phyloP scores from a whole-genome alignment of 768 basidiomycete species.

The Cystofilobasidium bisporidii region DNA sequence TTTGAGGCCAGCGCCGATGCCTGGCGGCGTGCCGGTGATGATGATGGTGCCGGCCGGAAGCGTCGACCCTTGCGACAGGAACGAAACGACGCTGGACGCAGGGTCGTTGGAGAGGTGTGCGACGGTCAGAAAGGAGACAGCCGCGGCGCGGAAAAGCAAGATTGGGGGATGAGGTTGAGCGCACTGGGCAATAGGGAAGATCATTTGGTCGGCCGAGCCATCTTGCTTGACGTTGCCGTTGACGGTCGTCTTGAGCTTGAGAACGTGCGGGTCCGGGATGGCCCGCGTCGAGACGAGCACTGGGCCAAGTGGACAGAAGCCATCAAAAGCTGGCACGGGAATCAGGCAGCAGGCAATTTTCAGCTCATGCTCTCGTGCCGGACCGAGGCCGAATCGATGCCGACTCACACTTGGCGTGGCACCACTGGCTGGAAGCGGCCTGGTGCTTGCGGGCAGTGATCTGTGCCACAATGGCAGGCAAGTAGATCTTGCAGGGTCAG shows the following conservation, averaged over 20 bases:
- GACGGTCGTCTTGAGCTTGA: slow-evolving; percentile 25
- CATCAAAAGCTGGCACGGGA: slow-evolving; percentile 34
- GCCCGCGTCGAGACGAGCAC: slow-evolving; percentile 32
- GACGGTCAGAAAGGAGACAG: not conserved
- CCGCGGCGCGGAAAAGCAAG: no score
- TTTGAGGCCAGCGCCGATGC: not conserved
- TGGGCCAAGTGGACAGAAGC: slow-evolving; percentile 37
- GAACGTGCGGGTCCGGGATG: slow-evolving; percentile 29
- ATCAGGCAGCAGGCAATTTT: no score
- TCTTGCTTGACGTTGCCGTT: slow-evolving; percentile 16
- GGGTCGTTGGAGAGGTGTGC: no score
- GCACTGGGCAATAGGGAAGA: slow-evolving; percentile 15
- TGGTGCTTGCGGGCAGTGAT: slow-evolving; percentile 56
- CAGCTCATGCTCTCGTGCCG: no score
- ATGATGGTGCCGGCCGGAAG: slow-evolving; percentile 40
- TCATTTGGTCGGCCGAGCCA: slow-evolving; percentile 4
- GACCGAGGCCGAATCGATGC: no score
- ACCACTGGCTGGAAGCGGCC: slow-evolving; percentile 43
- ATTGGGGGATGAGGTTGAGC: not conserved
- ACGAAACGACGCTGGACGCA: slow-evolving; percentile 15
- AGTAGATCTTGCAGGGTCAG: no score
- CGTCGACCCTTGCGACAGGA: slow-evolving; percentile 38
- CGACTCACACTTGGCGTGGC: slow-evolving; percentile 28
- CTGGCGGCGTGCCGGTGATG: slow-evolving; percentile 37
- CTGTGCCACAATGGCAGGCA: no score